Percentiles rank a stretch among this genome's conserved stretches.
phyloP scores from a whole-genome alignment of 2,329 filamentous ascomycete genomes.

The Colletotrichum cereale region DNA sequence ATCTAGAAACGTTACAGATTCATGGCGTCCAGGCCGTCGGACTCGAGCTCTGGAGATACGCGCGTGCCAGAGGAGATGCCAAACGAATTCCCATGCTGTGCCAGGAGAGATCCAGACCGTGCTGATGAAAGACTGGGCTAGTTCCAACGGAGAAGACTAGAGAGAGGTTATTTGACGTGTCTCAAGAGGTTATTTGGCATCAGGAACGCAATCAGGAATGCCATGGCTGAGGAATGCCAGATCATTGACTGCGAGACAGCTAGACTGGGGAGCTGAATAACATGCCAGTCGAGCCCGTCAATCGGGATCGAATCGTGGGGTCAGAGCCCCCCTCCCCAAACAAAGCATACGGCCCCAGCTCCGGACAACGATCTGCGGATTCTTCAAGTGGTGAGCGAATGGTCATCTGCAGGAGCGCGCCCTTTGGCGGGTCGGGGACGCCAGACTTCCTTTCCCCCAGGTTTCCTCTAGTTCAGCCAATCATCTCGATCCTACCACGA shows the following conservation, averaged over 20 bases:
- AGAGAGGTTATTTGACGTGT: background rate
- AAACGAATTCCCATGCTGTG: background rate
- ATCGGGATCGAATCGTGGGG: background rate
- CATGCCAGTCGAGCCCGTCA: slow-evolving; percentile 14
- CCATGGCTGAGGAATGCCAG: background rate
- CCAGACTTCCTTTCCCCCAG: background rate
- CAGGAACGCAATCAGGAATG: background rate
- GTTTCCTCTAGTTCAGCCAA: background rate
- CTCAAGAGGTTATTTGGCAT: background rate
- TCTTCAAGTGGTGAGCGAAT: background rate
- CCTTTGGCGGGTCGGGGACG: background rate
- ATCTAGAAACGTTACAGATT: no score
- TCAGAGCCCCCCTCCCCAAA: background rate
- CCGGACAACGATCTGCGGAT: background rate
- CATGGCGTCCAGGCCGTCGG: background rate
- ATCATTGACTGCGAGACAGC: background rate
- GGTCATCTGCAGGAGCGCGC: background rate
- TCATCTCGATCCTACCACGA: background rate
- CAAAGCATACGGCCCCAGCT: background rate
- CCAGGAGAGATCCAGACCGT: background rate
- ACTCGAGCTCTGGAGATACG: background rate
- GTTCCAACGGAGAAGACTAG: background rate
- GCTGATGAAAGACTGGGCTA: background rate
- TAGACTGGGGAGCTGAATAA: background rate
- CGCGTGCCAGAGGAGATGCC: background rate